Base-by-base conservation (phyloP, 202 grass and related monocot species). In the Brachypodium distachyon region DNA sequence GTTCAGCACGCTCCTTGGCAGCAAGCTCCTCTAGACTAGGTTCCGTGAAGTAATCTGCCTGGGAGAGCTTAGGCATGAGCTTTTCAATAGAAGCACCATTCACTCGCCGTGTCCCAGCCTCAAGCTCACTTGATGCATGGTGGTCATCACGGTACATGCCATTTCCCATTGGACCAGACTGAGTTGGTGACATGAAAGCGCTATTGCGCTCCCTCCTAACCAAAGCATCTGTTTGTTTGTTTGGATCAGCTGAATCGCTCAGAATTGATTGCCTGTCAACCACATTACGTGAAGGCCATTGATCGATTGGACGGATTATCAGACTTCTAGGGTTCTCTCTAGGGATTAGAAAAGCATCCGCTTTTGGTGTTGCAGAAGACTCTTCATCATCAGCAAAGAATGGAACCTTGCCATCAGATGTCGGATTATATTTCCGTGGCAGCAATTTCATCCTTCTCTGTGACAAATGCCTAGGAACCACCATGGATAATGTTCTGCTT, bases 1-100 rank as follows among this genome's bases (percentile, higher is more conserved):
- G 84, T 57, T 97, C 84, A 22, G 84, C 87, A 67, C 95, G 87
- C 81, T 98, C 95, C 81, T 87, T 98, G 12, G 91, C 89, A 2
- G 91, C 95, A 67, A 98, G 79, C 83, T 98, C 95, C 85, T 92
- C 87, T 32, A 97, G 73, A 32, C 91, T 86, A 69, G 95, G 95
- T 34, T 82, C 89, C 7, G 80, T 92, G 82, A 88, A 97, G 77
- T 94, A 98, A 57, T 92, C 91, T 21, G 77, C 87, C 81, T 76
- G 80, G 18, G 84, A 67, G 16, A 95, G 87, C 85, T 95, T 95
- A 31, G 95, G 95, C 87, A 98, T 77, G 18, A 94, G 49, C 34
- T 71, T 89, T 74, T 90, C 89, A 6, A 95, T 75, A 39, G 74
- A 86, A 50, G 85, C 79, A 67, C 71, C 73, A 67, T 90, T 90